Conservation (phyloP, 2,329 filamentous ascomycete species). For the Diaporthe sp. region DNA sequence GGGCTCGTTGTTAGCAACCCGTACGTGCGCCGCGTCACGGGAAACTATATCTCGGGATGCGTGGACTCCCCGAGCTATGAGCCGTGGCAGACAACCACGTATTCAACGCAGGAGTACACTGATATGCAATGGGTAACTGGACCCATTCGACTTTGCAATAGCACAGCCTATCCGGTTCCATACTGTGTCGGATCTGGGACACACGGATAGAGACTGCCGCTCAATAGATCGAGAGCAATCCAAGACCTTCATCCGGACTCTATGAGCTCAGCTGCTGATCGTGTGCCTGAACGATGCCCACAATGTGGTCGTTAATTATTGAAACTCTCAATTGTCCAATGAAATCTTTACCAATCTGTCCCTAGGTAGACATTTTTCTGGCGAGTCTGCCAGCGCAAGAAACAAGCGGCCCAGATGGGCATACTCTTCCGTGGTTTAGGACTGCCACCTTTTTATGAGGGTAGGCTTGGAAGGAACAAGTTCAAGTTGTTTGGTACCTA, state of each 20-base stretch:
- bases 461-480: no score
- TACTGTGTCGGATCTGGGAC: slow-evolving; percentile 55
- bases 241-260: not conserved
- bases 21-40: slow-evolving; percentile 50
- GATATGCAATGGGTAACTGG: slow-evolving; percentile 57
- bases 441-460: not conserved
- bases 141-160: slow-evolving; percentile 54
- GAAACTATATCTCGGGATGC: slow-evolving; percentile 52
- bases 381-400: not conserved
- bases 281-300: not conserved
- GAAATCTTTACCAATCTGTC: no score
- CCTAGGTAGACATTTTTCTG: no score
- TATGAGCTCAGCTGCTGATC: not conserved
- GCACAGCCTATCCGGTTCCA: slow-evolving; percentile 52
- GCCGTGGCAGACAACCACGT: slow-evolving; percentile 52
- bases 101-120: slow-evolving; percentile 50
- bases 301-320: not conserved
- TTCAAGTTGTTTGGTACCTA: no score
- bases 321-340: not conserved
- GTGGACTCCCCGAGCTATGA: slow-evolving; percentile 49
- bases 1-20: slow-evolving; percentile 56
- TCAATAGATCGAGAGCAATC: not conserved
- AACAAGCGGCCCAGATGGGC: not conserved
- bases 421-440: not conserved
- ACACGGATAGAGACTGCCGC: slow-evolving; percentile 29